A percentile compares a stretch with the other conserved stretches of the same genome.
Conservation (phyloP, 495 filamentous ascomycete genomes). For the Penicillium ochrochloron region DNA sequence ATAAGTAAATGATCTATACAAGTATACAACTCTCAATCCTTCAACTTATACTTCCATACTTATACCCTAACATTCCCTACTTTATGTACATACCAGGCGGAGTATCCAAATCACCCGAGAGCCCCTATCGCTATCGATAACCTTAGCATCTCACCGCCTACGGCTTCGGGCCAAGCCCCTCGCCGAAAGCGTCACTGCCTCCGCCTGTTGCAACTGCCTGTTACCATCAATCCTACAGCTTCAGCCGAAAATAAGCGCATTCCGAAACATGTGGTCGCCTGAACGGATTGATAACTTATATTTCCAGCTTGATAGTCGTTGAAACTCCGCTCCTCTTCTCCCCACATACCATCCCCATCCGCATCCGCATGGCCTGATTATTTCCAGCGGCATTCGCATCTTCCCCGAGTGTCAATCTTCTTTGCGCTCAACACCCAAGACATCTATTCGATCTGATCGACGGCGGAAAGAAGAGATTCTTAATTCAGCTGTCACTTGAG, state of each 20-base stretch:
- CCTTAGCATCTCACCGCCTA: conserved; percentile 25
- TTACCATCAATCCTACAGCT: conserved; percentile 4
- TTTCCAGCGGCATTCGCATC: conserved; percentile 14
- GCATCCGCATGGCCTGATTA: conserved; percentile 2
- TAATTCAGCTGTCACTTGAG: neutral
- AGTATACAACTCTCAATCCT: too few relatives aligned
- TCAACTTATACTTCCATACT: too few relatives aligned
- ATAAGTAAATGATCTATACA: neutral
- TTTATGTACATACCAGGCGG: neutral
- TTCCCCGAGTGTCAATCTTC: neutral
- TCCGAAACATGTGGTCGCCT: conserved; percentile 12
- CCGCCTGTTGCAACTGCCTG: conserved; percentile 10
- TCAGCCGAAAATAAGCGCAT: conserved; percentile 3
- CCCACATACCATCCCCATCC: neutral
- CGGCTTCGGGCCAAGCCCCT: conserved; percentile 26
- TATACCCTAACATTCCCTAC: too few relatives aligned
- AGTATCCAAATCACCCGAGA: neutral
- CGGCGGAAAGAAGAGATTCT: neutral
- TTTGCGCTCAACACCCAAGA: neutral
- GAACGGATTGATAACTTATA: neutral
- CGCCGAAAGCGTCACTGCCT: conserved; percentile 33
- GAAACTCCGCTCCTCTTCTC: conserved; percentile 1
- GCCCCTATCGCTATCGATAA: conserved; percentile 38
- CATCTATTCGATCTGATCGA: neutral
- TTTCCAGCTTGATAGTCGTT: neutral